Evolutionary conservation across 2,329 filamentous ascomycete genomes (phyloP), one percentile per base, ranked within the genome.

Genomic region (Blastomyces percursus): DNA sequence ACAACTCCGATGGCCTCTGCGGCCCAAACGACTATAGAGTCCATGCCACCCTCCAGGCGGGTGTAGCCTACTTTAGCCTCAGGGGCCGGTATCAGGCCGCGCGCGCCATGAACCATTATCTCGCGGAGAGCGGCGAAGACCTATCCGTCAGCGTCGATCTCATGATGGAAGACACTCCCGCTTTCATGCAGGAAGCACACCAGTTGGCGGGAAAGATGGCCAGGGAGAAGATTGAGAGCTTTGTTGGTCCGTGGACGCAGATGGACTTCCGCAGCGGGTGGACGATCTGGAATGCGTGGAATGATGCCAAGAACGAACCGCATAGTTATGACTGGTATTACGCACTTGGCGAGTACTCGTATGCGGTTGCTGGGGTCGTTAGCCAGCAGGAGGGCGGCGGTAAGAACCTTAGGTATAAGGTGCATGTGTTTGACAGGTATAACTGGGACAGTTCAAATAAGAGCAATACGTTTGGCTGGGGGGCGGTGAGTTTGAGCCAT

Each of bases 291-390:
- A n/a, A 59, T n/a, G 57, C 57, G 40, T 59, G 57, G 57, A 59
- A 50, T 42, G 42, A 59, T 0, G n/a, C n/a, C 38, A 48, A 27
- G 7, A 32, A 59, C 19, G 57, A 27, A 5, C 42, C 57, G 27
- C n/a, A 48, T 38, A 59, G 19, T 30, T 50, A 48, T 48, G 57
- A 59, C 57, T 59, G 42, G 57, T 59, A 59, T n/a, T 59, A 59
- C 24, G 40, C 57, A 14, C 57, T 59, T n/a, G 57, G 57, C 24
- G 42, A 59, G 30, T 59, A 48, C 44, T 59, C 57, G 24, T 59
- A 59, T 48, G 57, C 57, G 12, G 57, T 50, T 6, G 3, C 40
- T 9, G 57, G 57, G 16, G 40, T 32, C n/a, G 14, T 59, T 38
- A 24, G n/a, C 9, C 38, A 24, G 14, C 38, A 16, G 42, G 24